Base-by-base conservation (phyloP, 352 stramenopile species). In the Phytophthora chlamydospora region DNA sequence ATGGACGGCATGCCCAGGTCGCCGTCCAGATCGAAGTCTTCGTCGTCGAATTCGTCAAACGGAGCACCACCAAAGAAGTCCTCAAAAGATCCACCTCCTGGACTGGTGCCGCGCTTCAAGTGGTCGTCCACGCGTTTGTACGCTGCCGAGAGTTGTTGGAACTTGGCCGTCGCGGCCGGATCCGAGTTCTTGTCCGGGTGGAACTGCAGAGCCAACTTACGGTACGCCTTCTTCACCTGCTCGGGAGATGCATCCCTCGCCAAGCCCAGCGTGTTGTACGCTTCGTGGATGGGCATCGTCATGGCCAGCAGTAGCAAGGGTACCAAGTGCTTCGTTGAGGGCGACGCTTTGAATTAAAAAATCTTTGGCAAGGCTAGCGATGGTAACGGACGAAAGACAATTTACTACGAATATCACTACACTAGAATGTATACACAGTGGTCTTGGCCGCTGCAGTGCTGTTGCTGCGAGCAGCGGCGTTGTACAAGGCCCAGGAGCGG, bases 131-230 rank as follows among this genome's bases (percentile, higher is more conserved):
- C 64, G 10, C 73, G 66, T 58, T 91, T 88, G 70, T 91, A 94
- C 7, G 85, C 81, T 1, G 74, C 67, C 32, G 77, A 89, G 41
- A 94, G 69, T 31, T 80, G 55, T 58, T 94, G 82, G 66, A 94
- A 94, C 44, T 75, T 77, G 47, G 74, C 68, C 0, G 85, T 91
- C n/a, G 83, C 81, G 32, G 68, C 66, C 21, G 78, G 67, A 12
- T 85, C 66, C 12, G 67, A 40, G 40, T 90, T 90, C 66, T 91
- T 90, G 71, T 91, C 84, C 6, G 84, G 81, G 45, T 93, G 84
- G 62, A 76, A 89, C 51, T 80, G 71, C 42, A 90, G 66, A 17
- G 84, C 84, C 45, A 90, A 66, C 46, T 78, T 73, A 0, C 78
- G 68, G 54, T 93, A 93, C 57, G 80, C 74, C 17, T 76, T 66